Percentiles rank a stretch among this genome's conserved stretches.
phyloP scores from a whole-genome alignment of 2,329 filamentous ascomycete species.

The Fusarium siculi region DNA sequence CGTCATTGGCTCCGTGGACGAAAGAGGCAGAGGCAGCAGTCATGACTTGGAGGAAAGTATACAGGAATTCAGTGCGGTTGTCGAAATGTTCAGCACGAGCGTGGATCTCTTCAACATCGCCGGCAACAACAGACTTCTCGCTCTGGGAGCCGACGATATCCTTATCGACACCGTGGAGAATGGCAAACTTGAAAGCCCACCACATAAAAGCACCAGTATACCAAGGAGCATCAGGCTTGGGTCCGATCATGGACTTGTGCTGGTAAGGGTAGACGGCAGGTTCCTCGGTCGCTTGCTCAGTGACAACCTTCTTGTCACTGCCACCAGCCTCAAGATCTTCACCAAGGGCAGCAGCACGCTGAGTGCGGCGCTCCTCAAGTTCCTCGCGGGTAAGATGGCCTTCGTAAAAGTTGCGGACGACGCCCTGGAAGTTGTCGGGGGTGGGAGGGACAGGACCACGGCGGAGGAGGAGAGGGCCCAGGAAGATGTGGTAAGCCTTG shows the following conservation, averaged over 20 bases:
- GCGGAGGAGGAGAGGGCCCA: slow-evolving; percentile 63
- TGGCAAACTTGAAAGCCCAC: slow-evolving; percentile 56
- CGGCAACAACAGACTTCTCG: slow-evolving; percentile 57
- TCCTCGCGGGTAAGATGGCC: slow-evolving; percentile 66
- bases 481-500: slow-evolving; percentile 62
- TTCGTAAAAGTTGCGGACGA: slow-evolving; percentile 65
- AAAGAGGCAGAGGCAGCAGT: slow-evolving; percentile 72
- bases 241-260: slow-evolving; percentile 51
- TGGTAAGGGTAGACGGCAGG: slow-evolving; percentile 53
- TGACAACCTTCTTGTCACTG: slow-evolving; percentile 42
- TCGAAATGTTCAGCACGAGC: slow-evolving; percentile 67
- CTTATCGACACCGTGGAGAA: slow-evolving; percentile 60
- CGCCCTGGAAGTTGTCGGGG: slow-evolving; percentile 55
- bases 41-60: slow-evolving; percentile 69
- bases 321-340: slow-evolving; percentile 41
- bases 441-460: slow-evolving; percentile 52
- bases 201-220: slow-evolving; percentile 55
- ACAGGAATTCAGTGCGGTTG: slow-evolving; percentile 70
- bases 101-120: slow-evolving; percentile 65
- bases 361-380: slow-evolving; percentile 56
- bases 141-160: slow-evolving; percentile 53
- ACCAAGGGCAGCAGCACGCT: slow-evolving; percentile 27
- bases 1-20: slow-evolving; percentile 74
- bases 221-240: slow-evolving; percentile 57
- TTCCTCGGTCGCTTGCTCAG: slow-evolving; percentile 67